A percentile compares a stretch with the other conserved stretches of the same genome.
These are phyloP conservation scores for Mycosarcoma mackinlayi DNA, from an alignment of 1,284 basidiomycete species.

Conservation along the genomic window DNA sequence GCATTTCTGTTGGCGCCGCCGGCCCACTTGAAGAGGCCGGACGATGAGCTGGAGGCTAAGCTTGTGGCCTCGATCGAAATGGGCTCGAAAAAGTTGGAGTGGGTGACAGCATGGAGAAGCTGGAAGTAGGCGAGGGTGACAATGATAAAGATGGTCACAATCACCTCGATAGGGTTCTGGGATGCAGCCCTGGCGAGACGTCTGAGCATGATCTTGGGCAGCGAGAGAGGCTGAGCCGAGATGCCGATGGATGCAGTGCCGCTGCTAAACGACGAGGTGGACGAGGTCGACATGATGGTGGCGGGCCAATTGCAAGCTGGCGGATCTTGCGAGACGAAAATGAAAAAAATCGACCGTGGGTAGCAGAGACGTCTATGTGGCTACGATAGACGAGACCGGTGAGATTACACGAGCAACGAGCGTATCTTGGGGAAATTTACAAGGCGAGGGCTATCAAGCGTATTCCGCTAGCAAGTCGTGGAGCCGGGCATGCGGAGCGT, in stretches of 20 bases:
- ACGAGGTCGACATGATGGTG: conserved; percentile 37
- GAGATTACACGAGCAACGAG: neutral
- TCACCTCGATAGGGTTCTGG: conserved; percentile 77
- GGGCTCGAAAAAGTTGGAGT: conserved; percentile 70
- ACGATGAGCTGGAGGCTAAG: conserved; percentile 50
- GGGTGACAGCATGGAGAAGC: conserved; percentile 83
- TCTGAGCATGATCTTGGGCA: conserved; percentile 51
- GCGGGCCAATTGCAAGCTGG: neutral
- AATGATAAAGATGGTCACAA: conserved; percentile 85
- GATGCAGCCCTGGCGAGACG: conserved; percentile 48
- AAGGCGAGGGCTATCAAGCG: neutral
- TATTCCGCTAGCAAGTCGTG: neutral
- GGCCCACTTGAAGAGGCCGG: conserved; percentile 46
- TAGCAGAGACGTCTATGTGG: neutral
- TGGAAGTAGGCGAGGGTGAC: conserved; percentile 92
- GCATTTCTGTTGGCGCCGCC: conserved; percentile 17
- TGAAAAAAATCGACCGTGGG: neutral
- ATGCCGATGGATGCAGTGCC: conserved; percentile 41
- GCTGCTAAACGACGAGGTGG: conserved; percentile 41
- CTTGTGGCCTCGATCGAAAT: conserved; percentile 51
- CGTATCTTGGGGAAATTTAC: neutral
- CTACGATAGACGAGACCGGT: neutral
- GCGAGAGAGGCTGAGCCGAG: conserved; percentile 40
- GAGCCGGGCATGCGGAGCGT: neutral
- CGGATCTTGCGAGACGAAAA: conserved; percentile 3